Base-by-base conservation (phyloP, 2,329 filamentous ascomycete genomes). In the Hymenoscyphus repandus region DNA sequence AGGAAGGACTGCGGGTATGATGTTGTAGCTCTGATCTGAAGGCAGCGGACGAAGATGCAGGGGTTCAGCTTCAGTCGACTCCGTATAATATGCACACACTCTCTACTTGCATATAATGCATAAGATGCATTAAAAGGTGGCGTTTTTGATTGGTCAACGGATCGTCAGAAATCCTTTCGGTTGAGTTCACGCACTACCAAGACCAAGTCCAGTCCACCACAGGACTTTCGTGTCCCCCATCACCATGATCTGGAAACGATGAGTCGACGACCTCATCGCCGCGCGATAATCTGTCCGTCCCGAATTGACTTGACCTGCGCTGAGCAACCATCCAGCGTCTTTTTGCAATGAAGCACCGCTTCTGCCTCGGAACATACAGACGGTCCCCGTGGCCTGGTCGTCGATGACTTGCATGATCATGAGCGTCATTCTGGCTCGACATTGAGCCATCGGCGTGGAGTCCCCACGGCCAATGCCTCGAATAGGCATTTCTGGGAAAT, bases 61-160 rank as follows among this genome's bases (percentile, higher is more conserved):
- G 20, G 43, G 33, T n/a, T n/a, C n/a, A n/a, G n/a, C n/a, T n/a
- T n/a, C n/a, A n/a, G n/a, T n/a, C n/a, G n/a, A n/a, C n/a, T n/a
- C n/a, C n/a, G n/a, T n/a, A n/a, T n/a, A n/a, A n/a, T n/a, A n/a
- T n/a, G n/a, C n/a, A n/a, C n/a, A n/a, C n/a, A n/a, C n/a, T n/a
- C n/a, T n/a, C n/a, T n/a, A n/a, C n/a, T n/a, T 60, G 56, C 56
- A 58, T 58, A 36, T 38, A 56, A 52, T 52, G 54, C 56, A 58
- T 60, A 51, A 54, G 43, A 38, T 52, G 39, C 37, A 52, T 30
- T 38, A 40, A 52, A 41, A 13, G 31, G 31, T 31, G 18, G 20
- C 32, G 22, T 7, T 37, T n/a, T 31, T 55, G 32, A 56, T 45
- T 53, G 53, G 55, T 17, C 18, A 6, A 37, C 37, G 37, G n/a